Evolutionary conservation across 169 alveolate species (phyloP).

Genomic region (Perkinsus chesapeaki): DNA sequence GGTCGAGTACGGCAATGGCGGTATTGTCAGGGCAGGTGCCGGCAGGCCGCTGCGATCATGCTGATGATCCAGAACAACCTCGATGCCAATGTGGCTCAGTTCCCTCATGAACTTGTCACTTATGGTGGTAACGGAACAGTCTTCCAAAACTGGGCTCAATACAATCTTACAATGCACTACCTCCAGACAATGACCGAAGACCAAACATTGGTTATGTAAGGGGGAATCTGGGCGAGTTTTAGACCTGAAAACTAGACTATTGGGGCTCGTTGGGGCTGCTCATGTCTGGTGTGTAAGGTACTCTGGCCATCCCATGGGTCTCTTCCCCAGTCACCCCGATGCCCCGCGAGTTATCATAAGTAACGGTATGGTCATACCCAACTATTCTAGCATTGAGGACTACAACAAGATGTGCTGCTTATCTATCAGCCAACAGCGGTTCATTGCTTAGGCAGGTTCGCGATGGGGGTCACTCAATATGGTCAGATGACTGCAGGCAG

Average conservation of each 20-base stretch:
- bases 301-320: constrained; percentile 52
- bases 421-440: neutral
- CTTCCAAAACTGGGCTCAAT: constrained; percentile 53
- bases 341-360: constrained; percentile 42
- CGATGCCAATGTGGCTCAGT: constrained; percentile 45
- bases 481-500: constrained; percentile 57
- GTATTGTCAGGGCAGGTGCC: neutral
- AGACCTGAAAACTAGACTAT: too few species aligned
- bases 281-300: neutral
- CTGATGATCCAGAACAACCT: constrained; percentile 51
- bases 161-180: constrained; percentile 37
- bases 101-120: constrained; percentile 47
- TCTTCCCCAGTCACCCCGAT: constrained; percentile 35
- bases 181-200: constrained; percentile 37
- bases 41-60: constrained; percentile 15
- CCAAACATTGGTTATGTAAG: constrained; percentile 41
- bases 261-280: too few species aligned
- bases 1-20: constrained; percentile 14
- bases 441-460: neutral
- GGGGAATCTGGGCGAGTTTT: too few species aligned
- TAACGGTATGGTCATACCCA: constrained; percentile 48
- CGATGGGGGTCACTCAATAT: constrained; percentile 33
- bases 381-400: constrained; percentile 31
- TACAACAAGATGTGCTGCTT: constrained; percentile 39
- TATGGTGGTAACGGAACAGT: constrained; percentile 54